Percentiles rank a stretch among this genome's conserved stretches.
These are phyloP conservation scores for Hypoxylon sp. DNA, from an alignment of 2,329 filamentous ascomycete genomes.

Conservation along the genomic window DNA sequence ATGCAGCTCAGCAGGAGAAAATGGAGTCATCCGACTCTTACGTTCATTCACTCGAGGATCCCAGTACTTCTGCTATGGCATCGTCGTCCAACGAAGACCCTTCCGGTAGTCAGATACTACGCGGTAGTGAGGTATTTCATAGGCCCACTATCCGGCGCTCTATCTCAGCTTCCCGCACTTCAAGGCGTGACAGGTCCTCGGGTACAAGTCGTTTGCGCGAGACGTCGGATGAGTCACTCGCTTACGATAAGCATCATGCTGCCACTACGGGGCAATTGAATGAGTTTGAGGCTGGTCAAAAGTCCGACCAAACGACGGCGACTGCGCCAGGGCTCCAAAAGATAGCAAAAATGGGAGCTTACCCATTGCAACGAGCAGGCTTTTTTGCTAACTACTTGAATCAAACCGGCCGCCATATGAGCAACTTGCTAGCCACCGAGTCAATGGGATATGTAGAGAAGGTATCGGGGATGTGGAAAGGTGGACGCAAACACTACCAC, in stretches of 20 bases:
- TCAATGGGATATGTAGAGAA: constrained; percentile 98
- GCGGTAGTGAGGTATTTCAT: constrained; percentile 88
- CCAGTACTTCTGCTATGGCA: constrained; percentile 77
- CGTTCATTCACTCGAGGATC: constrained; percentile 78
- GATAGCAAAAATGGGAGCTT: constrained; percentile 73
- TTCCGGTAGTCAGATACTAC: constrained; percentile 91
- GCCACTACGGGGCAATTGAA: constrained; percentile 56
- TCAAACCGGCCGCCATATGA: constrained; percentile 83
- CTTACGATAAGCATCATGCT: constrained; percentile 39
- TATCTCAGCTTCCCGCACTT: constrained; percentile 54
- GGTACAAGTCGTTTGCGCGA: constrained; percentile 34
- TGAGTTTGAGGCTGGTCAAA: constrained; percentile 49
- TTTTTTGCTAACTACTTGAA: constrained; percentile 86
- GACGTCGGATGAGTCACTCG: constrained; percentile 31
- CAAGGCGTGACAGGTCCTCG: constrained; percentile 32
- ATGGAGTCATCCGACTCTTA: constrained; percentile 80
- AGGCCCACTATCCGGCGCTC: constrained; percentile 76
- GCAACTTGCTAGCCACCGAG: constrained; percentile 84
- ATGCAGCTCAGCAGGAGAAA: constrained; percentile 61
- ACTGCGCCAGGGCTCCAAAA: constrained; percentile 61
- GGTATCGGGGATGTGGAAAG: constrained; percentile 96
- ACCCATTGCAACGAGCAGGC: constrained; percentile 85
- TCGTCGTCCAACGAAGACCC: constrained; percentile 80
- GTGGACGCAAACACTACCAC: constrained; percentile 88
- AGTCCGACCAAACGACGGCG: constrained; percentile 50